Base-by-base conservation (phyloP, 2,329 filamentous ascomycete species). In the Trichophyton simii region DNA sequence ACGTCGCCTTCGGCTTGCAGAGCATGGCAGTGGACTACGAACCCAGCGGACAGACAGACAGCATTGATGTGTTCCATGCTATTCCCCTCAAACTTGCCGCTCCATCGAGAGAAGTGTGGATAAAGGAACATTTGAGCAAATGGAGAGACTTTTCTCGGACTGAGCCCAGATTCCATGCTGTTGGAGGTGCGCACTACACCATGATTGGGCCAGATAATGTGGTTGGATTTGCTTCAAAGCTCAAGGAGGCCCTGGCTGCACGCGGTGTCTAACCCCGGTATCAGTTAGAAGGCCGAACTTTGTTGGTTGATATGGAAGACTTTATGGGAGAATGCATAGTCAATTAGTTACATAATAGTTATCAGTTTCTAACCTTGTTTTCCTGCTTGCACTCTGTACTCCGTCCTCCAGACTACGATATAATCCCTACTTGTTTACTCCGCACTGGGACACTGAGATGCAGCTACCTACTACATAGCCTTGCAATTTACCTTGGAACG, bases 21-120 rank as follows among this genome's bases (percentile, higher is more conserved):
- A 57, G 54, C 31, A 57, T 57, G 54, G 54, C 54, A 20, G 25
- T 38, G 9, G 71, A 79, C 15, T 80, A 80, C 63, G 74, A 79
- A 57, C 78, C 78, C 1, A n/a, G 18, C 0, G 76, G 77, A 0
- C 61, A 25, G 0, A 72, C 79, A 0, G 60, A 62, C 0, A 13
- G 38, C 1, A 72, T 79, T 55, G 77, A 80, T 65, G 69, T 79
- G 0, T 79, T 80, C 62, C 71, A 73, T 38, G 73, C 72, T 1
- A 64, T 66, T 3, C 76, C 77, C 11, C 65, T 74, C 1, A 68
- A 64, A 36, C 64, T 63, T 1, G 70, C 68, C 3, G 70, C 71
- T 4, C 64, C 63, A 18, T 66, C 65, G 34, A 64, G 66, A 28
- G 46, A 57, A 22, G 59, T 63, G 25, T 65, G 63, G 63, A 28